These are phyloP conservation scores for Podosphaera xanthii DNA, from an alignment of 2,329 filamentous ascomycete genomes.

Conservation along the genomic window DNA sequence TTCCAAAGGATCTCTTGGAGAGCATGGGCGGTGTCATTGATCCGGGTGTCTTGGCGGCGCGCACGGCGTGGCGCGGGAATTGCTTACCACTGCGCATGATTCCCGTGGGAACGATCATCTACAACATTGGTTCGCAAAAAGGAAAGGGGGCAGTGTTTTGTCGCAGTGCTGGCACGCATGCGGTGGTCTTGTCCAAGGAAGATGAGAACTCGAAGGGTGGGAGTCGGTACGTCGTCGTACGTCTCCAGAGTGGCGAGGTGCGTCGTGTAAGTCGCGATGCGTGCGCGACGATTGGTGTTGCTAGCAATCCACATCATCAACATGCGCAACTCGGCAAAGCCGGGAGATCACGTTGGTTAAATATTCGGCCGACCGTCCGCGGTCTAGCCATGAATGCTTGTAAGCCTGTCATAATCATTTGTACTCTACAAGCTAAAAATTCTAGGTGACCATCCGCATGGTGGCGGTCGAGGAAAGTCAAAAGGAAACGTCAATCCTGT, in stretches of 20 bases:
- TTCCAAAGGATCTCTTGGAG: slow-evolving; percentile 64
- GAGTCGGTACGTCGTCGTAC: slow-evolving; percentile 60
- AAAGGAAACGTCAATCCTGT: slow-evolving; percentile 94
- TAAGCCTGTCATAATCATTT: slow-evolving; percentile 19
- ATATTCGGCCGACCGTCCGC: slow-evolving; percentile 83
- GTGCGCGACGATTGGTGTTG: slow-evolving; percentile 80
- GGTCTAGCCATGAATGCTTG: slow-evolving; percentile 97
- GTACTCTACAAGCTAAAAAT: slow-evolving; percentile 7
- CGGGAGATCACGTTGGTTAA: slow-evolving; percentile 77
- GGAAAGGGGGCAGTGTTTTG: slow-evolving; percentile 72
- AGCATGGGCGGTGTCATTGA: slow-evolving; percentile 87
- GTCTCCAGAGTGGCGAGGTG: slow-evolving; percentile 80
- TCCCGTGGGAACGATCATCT: slow-evolving; percentile 78
- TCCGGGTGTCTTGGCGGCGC: slow-evolving; percentile 85
- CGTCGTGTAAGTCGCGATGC: slow-evolving; percentile 77
- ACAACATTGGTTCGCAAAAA: slow-evolving; percentile 60
- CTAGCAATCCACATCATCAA: slow-evolving; percentile 82
- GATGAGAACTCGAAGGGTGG: slow-evolving; percentile 43
- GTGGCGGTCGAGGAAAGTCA: slow-evolving; percentile 96
- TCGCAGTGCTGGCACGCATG: slow-evolving; percentile 81
- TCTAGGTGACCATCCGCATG: slow-evolving; percentile 79
- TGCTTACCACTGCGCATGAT: slow-evolving; percentile 92
- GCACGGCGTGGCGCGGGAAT: slow-evolving; percentile 84
- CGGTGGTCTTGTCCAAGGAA: slow-evolving; percentile 71
- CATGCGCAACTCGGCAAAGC: slow-evolving; percentile 87